These are phyloP conservation scores for Floccularia luteovirens DNA, from an alignment of 768 basidiomycete genomes.

Conservation along the genomic window DNA sequence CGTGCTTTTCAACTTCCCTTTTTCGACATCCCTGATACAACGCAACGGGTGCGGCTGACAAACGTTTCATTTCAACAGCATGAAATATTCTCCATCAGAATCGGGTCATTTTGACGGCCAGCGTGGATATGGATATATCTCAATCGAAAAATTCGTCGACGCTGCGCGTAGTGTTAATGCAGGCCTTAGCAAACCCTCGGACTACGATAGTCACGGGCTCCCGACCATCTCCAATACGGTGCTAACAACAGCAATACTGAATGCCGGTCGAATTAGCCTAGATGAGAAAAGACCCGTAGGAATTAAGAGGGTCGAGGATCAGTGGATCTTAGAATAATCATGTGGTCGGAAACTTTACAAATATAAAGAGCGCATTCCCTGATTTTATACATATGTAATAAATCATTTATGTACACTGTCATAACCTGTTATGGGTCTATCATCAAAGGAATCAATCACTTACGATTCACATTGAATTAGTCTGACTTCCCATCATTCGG, in stretches of 20 bases:
- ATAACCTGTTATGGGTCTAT: too few relatives aligned
- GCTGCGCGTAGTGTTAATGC: constrained; percentile 76
- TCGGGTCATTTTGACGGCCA: constrained; percentile 93
- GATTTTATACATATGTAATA: too few relatives aligned
- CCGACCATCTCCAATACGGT: constrained; percentile 90
- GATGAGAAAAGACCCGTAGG: constrained; percentile 84
- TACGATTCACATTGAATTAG: too few relatives aligned
- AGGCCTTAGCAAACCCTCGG: constrained; percentile 51
- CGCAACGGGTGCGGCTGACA: not conserved
- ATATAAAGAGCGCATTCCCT: too few relatives aligned
- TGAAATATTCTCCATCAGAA: constrained; percentile 92
- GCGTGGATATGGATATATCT: constrained; percentile 86
- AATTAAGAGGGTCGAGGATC: constrained; percentile 58
- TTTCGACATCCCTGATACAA: not conserved
- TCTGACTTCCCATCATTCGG: too few relatives aligned
- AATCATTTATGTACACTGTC: too few relatives aligned
- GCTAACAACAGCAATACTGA: constrained; percentile 79
- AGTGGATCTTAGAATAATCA: constrained; percentile 61
- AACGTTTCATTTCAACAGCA: constrained; percentile 36
- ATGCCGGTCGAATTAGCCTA: constrained; percentile 84
- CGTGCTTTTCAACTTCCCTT: constrained; percentile 18
- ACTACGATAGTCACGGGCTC: constrained; percentile 74
- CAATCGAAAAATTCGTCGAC: constrained; percentile 89
- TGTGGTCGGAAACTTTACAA: constrained; percentile 4
- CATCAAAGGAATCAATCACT: too few relatives aligned